Evolutionary conservation across 805 yeast species (phyloP).

Genomic region (Myxozyma mucilagina): DNA sequence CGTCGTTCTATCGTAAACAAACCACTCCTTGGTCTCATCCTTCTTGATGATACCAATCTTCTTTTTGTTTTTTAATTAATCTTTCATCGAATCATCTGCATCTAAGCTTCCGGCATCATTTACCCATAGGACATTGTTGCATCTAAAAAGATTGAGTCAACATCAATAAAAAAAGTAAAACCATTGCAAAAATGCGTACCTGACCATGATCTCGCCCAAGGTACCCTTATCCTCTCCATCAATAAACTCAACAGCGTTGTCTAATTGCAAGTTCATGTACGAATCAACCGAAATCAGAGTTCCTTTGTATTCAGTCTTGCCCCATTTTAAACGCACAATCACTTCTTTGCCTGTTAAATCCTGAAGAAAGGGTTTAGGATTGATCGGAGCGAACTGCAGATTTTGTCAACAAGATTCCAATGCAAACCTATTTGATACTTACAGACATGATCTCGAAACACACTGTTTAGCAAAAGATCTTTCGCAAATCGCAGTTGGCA

Average conservation of each 20-base stretch:
- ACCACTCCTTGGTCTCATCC: background rate
- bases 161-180: background rate
- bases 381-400: conserved; percentile 55
- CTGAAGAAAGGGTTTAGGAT: conserved; percentile 88
- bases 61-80: background rate
- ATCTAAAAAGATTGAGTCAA: conserved; percentile 46
- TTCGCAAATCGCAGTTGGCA: background rate
- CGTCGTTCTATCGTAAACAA: conserved; percentile 4
- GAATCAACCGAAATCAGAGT: conserved; percentile 76
- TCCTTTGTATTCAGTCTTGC: conserved; percentile 84
- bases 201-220: conserved; percentile 75
- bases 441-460: background rate
- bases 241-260: conserved; percentile 56
- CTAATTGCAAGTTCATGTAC: conserved; percentile 85
- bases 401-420: background rate
- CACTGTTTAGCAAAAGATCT: background rate
- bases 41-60: background rate
- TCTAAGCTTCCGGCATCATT: conserved; percentile 14
- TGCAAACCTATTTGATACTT: background rate
- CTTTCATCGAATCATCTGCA: conserved; percentile 18
- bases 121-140: conserved; percentile 85
- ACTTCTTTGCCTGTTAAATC: conserved; percentile 71
- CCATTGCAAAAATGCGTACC: conserved; percentile 33
- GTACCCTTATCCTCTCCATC: conserved; percentile 51
- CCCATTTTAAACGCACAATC: conserved; percentile 84